Conservation (phyloP, 352 stramenopile species). For the Pythium plurisporium region DNA sequence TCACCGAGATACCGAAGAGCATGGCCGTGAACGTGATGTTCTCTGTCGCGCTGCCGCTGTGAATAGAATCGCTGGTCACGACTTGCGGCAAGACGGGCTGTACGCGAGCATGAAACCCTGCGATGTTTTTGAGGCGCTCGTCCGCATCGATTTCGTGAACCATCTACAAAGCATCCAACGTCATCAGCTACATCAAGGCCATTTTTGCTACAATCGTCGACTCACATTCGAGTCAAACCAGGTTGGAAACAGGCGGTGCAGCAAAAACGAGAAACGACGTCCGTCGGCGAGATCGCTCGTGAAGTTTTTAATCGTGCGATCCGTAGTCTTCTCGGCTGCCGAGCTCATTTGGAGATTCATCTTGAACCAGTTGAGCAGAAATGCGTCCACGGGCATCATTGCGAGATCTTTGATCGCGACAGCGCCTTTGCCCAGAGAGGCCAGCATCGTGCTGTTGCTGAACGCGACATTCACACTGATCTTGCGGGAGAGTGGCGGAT, state of each 20-base stretch:
- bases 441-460: constrained; percentile 20
- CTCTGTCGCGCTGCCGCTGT: constrained; percentile 50
- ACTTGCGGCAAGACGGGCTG: constrained; percentile 61
- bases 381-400: constrained; percentile 66
- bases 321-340: constrained; percentile 51
- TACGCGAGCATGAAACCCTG: constrained; percentile 58
- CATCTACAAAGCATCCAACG: constrained; percentile 38
- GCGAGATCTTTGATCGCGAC: constrained; percentile 59
- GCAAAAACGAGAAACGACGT: constrained; percentile 56
- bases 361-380: constrained; percentile 73
- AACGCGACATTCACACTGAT: constrained; percentile 18
- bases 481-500: neutral
- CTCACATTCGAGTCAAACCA: constrained; percentile 63
- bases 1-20: constrained; percentile 65
- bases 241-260: constrained; percentile 68
- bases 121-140: constrained; percentile 62
- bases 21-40: constrained; percentile 79
- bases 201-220: neutral
- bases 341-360: constrained; percentile 69
- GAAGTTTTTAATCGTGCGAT: constrained; percentile 78
- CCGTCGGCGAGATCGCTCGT: constrained; percentile 65
- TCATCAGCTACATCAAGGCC: no score
- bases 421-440: constrained; percentile 19
- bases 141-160: constrained; percentile 73
- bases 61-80: constrained; percentile 69